Evolutionary conservation across 148 eudicot species (phyloP), one percentile per base, ranked within the genome.

Genomic region (Selenicereus undatus): DNA sequence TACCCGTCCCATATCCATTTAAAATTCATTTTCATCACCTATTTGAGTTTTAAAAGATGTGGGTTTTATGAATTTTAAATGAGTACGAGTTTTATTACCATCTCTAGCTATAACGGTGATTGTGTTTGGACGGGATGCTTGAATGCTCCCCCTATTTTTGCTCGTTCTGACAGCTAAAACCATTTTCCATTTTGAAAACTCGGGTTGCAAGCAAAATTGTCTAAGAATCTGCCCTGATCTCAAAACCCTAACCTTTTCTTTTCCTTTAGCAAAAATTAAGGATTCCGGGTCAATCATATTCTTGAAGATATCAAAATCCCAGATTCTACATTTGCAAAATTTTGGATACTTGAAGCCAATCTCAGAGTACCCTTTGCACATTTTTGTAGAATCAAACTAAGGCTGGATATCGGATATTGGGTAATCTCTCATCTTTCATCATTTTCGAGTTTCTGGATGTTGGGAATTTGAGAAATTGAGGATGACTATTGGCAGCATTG

Each of bases 401-500:
- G 14, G 12, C 21, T n/a, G 29, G 68, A 8, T 62, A 64, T 66
- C 27, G 30, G 68, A 27, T 66, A 6, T 66, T 26, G 71, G 71
- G 11, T 66, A 66, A 26, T 66, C 35, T 66, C 35, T 27, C 32
- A 66, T 32, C 68, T 64, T 9, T n/a, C 10, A 4, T 26, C 39
- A 77, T 43, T 42, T 17, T 82, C 75, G 39, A 75, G 26, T n/a
- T 84, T 76, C 52, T 21, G 51, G 68, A 29, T 64, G 68, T 22
- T 64, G 68, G 29, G 68, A 52, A 36, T 68, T 68, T 62, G 42
- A 70, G 29, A 20, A 64, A 20, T 22, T 71, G 51, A 83, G 18
- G 27, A 85, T 87, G 85, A 79, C 85, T 14, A 78, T 75, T 42
- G 84, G 71, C 11, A 62, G 77, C 12, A 79, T 48, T 39, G 76